A percentile compares a stretch with the other conserved stretches of the same genome.
phyloP scores from a whole-genome alignment of 2,329 filamentous ascomycete genomes.

The Aspergillus phoenicis region DNA sequence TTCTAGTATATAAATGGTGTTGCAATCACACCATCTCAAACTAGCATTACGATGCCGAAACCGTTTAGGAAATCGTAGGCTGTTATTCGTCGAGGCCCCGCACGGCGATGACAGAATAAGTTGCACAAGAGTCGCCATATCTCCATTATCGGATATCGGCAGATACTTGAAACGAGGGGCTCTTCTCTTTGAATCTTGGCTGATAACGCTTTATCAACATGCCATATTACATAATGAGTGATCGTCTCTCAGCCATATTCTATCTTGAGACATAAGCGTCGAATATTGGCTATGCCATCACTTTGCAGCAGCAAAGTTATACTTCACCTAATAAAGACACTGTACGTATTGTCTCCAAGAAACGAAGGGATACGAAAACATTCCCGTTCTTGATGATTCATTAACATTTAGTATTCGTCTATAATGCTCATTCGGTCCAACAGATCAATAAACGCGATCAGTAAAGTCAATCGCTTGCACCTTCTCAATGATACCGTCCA shows the following conservation, averaged over 20 bases:
- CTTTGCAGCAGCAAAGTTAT: too few species aligned
- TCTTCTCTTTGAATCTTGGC: neutral
- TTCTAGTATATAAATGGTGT: neutral
- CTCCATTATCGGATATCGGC: neutral
- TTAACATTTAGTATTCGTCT: too few species aligned
- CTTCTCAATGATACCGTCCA: constrained; percentile 36
- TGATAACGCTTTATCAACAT: too few species aligned
- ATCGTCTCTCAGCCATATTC: too few species aligned
- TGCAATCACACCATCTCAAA: neutral
- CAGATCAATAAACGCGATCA: neutral
- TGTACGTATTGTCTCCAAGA: too few species aligned
- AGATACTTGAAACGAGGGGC: neutral
- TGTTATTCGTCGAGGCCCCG: neutral
- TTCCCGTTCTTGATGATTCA: too few species aligned
- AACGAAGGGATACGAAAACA: too few species aligned
- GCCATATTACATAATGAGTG: too few species aligned
- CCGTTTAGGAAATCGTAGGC: neutral
- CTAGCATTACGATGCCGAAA: neutral
- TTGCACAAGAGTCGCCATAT: neutral
- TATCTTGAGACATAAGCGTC: too few species aligned
- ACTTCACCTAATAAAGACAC: too few species aligned
- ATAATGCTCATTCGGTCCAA: too few species aligned
- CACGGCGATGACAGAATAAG: neutral
- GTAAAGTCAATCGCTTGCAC: constrained; percentile 41
- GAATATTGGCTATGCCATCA: too few species aligned